Percentiles rank a stretch among this genome's conserved stretches.
Evolutionary conservation across 192 early-diverging fungal genomes (phyloP).

Genomic region (Linderina pennispora): DNA sequence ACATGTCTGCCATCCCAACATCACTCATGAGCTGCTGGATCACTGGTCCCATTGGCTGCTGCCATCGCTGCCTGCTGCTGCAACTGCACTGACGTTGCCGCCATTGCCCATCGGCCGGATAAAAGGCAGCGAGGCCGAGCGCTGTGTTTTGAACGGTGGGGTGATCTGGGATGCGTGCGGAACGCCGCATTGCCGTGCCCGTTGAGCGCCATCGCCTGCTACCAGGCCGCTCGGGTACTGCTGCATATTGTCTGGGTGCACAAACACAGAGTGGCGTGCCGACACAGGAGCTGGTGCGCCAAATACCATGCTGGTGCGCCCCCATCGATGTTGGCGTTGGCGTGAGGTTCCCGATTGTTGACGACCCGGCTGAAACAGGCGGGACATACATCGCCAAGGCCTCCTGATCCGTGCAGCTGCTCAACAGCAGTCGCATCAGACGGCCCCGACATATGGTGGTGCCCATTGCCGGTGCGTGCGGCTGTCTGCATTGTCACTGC

Average conservation of each 20-base stretch:
- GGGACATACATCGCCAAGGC: constrained; percentile 10
- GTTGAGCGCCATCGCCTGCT: constrained; percentile 25
- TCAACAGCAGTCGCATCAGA: not conserved
- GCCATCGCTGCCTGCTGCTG: constrained; percentile 25
- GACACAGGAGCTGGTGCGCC: constrained; percentile 6
- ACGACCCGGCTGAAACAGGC: constrained; percentile 28
- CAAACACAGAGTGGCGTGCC: constrained; percentile 21
- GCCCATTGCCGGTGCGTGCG: not conserved
- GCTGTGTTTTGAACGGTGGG: constrained; percentile 38
- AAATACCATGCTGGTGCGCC: no score
- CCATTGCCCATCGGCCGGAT: constrained; percentile 14
- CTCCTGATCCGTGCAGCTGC: constrained; percentile 1
- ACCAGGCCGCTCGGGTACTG: constrained; percentile 14
- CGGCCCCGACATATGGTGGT: not conserved
- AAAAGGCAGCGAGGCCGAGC: constrained; percentile 44
- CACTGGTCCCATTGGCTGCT: no score
- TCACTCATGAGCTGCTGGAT: no score
- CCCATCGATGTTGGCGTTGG: constrained; percentile 36
- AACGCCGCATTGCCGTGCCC: no score
- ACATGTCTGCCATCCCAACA: constrained; percentile 2
- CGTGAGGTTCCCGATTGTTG: constrained; percentile 35
- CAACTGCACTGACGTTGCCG: constrained; percentile 7
- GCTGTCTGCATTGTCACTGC: constrained; percentile 9
- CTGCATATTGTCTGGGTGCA: constrained; percentile 10
- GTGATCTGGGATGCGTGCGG: no score